A percentile compares a stretch with the other conserved stretches of the same genome.
Evolutionary conservation across 78 protist species (phyloP).

Genomic region (Capsaspora owczarzaki): DNA sequence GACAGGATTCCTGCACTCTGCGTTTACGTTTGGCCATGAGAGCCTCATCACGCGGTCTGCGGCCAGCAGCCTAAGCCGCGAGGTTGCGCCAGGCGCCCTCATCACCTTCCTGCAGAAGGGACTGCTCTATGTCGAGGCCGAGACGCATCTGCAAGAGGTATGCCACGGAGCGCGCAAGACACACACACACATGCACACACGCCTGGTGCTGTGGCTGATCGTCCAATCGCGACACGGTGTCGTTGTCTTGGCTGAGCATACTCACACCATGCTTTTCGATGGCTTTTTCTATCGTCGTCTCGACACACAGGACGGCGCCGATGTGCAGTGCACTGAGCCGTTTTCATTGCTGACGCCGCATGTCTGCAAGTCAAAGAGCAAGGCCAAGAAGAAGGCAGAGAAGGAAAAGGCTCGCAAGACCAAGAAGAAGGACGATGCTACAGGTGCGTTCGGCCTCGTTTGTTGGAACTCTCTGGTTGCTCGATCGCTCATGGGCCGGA

Average conservation of each 20-base stretch:
- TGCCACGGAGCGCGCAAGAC: too few species aligned
- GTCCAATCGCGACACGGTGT: too few species aligned
- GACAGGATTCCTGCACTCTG: slow-evolving; percentile 85
- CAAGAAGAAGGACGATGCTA: background rate
- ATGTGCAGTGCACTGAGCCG: slow-evolving; percentile 52
- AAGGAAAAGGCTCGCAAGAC: background rate
- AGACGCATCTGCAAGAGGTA: slow-evolving; percentile 52
- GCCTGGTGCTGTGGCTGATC: too few species aligned
- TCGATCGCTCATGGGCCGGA: too few species aligned
- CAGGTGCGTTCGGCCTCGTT: too few species aligned
- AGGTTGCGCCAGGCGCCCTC: slow-evolving; percentile 80
- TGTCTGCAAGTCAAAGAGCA: slow-evolving; percentile 19
- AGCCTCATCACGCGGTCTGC: slow-evolving; percentile 38
- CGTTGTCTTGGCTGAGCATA: too few species aligned
- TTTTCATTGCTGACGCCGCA: slow-evolving; percentile 22
- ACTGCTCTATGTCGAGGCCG: slow-evolving; percentile 83
- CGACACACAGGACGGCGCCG: slow-evolving; percentile 58
- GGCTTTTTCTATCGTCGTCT: background rate
- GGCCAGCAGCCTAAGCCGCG: slow-evolving; percentile 42
- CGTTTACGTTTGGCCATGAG: slow-evolving; percentile 83
- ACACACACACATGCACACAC: too few species aligned
- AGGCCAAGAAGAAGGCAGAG: slow-evolving; percentile 12
- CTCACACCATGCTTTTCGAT: background rate
- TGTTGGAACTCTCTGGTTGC: too few species aligned
- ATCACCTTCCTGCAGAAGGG: slow-evolving; percentile 85